Base-by-base conservation (phyloP, 768 basidiomycete species). In the Agaricus bisporus region DNA sequence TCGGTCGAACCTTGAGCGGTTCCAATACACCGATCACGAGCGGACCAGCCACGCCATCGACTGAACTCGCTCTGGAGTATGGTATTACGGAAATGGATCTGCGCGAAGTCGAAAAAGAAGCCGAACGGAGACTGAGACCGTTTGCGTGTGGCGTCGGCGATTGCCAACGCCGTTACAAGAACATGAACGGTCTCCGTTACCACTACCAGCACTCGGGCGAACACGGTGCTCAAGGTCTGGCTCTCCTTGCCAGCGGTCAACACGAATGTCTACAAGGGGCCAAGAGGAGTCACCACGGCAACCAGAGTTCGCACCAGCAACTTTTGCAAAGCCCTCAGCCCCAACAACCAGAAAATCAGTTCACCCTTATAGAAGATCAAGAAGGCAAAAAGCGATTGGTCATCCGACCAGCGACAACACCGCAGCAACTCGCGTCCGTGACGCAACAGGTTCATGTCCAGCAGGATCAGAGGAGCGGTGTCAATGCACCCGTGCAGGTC, bases 191-290 rank as follows among this genome's bases (percentile, higher is more conserved):
- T 0, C 72, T 98, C 57, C 71, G 90, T 63, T 98, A 98, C 58
- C 95, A 98, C 70, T 98, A 98, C 66, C 89, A 94, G 68, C 95
- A 98, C 69, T 88, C 88, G 18, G 95, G 95, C 10, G 92, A 94
- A 41, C 97, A 98, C 68, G 95, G 95, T 3, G 86, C 88, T 5
- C 77, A 91, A 39, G 97, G 97, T 5, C 75, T 98, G 0, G 82
- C 85, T 41, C 72, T 97, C 61, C 78, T 98, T 41, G 90, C 91
- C 3, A 81, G 80, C 49, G 88, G 89, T 3, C 73, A 83, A 59
- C 88, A 75, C 55, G 73, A 74, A 59, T 74, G 73, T 60, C 53
- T 73, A 41, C 64, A 66, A 49, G 62, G 63, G 39, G 43, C 41
- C 22, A 51, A 57, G 54, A 26, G 57, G 45, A 18, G 55, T 25